Evolutionary conservation across 2,329 filamentous ascomycete species (phyloP).

Genomic region (Cercospora canescens): DNA sequence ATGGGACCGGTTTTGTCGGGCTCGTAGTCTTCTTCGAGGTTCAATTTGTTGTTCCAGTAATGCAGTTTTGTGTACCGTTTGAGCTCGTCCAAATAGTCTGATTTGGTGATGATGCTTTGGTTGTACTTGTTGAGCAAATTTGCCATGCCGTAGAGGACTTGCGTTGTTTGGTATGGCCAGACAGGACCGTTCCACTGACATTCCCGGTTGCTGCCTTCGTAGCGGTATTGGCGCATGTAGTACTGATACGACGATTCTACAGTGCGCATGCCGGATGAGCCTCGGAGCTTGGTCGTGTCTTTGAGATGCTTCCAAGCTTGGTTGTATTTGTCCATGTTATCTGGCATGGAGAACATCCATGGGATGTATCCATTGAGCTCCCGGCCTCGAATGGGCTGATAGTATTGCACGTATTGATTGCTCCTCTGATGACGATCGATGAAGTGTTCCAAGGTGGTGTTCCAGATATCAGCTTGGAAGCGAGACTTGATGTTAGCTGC

Average conservation of each 20-base stretch:
- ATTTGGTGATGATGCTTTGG: slow-evolving; percentile 30
- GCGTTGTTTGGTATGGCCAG: slow-evolving; percentile 48
- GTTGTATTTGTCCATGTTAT: slow-evolving; percentile 40
- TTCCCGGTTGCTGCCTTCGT: slow-evolving; percentile 39
- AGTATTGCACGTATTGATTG: slow-evolving; percentile 43
- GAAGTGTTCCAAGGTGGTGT: slow-evolving; percentile 46
- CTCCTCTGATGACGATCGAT: slow-evolving; percentile 45
- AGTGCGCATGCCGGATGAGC: slow-evolving; percentile 42
- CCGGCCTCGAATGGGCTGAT: slow-evolving; percentile 44
- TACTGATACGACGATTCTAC: slow-evolving; percentile 48
- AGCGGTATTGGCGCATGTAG: slow-evolving; percentile 48
- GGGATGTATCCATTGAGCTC: slow-evolving; percentile 48
- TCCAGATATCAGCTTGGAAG: slow-evolving; percentile 46
- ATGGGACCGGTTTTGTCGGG: slow-evolving; percentile 44
- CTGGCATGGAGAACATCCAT: slow-evolving; percentile 46
- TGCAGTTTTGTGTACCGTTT: slow-evolving; percentile 44
- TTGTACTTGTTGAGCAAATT: slow-evolving; percentile 47
- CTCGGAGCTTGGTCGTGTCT: slow-evolving; percentile 37
- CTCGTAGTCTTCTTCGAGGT: slow-evolving; percentile 48
- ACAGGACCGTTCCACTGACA: slow-evolving; percentile 50
- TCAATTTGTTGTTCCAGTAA: slow-evolving; percentile 37
- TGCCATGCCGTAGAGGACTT: slow-evolving; percentile 42
- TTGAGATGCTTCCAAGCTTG: slow-evolving; percentile 41
- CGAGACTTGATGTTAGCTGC: slow-evolving; percentile 40
- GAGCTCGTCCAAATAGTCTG: slow-evolving; percentile 41